Evolutionary conservation across 2,329 filamentous ascomycete genomes (phyloP), one percentile per base, ranked within the genome.

Genomic region (Aspergillus brunneoviolaceus): DNA sequence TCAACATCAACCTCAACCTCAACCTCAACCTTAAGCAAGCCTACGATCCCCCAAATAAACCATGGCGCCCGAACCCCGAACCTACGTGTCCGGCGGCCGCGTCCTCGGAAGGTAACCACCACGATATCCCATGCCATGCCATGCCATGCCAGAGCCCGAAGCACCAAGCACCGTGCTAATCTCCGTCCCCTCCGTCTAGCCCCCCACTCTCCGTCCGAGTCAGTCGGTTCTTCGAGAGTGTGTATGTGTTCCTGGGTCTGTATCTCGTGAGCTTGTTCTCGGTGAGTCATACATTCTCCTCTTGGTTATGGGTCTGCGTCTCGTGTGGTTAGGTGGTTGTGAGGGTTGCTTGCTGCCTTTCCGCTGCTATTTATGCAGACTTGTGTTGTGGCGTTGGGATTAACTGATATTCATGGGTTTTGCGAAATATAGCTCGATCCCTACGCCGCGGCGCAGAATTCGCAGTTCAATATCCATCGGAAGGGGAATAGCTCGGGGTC

Each of bases 181-280:
- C 27, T 49, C 54, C 57, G 33, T 51, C 27, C 6, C 50, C 53
- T 45, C 58, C 49, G 58, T 56, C 16, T 60, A 82, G 79, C 48
- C 79, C 79, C 12, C 81, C 81, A 3, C 58, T 82, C 53, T 70
- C 77, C 16, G 75, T 78, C 59, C 80, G 79, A 52, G 54, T 79
- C 59, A 69, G 67, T 52, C 76, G 75, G 63, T 74, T 79, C 68
- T 58, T 78, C 60, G 72, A 80, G 52, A 71, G 68, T 57, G 59
- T 78, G 54, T 82, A 82, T 64, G 67, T 77, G 61, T 81, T 82
- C 64, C 49, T 83, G 5, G 81, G 80, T 5, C 70, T 83, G 25
- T 83, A 83, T 60, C 65, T 82, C 29, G 78, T 79, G 48, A 80
- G 77, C 48, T 70, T 83, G 10, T 80, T 82, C 61, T 77, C 80